phyloP scores from a whole-genome alignment of 768 basidiomycete species.

The Trametes cinnabarina region DNA sequence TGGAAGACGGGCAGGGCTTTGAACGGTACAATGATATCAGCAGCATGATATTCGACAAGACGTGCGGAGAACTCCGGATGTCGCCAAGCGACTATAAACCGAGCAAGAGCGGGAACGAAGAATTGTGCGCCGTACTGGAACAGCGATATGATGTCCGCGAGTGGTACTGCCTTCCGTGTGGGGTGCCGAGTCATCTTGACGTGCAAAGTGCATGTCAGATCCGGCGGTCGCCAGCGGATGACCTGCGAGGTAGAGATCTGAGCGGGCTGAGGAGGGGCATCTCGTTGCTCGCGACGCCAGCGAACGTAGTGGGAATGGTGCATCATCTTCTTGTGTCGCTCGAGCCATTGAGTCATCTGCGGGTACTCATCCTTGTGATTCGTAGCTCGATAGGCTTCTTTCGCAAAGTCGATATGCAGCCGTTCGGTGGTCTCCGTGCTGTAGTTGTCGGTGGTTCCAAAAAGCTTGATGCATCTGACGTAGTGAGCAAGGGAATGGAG shows the following conservation, averaged over 20 bases:
- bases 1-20: conserved; percentile 32
- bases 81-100: neutral
- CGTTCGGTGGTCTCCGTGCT: conserved; percentile 10
- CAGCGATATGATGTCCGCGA: neutral
- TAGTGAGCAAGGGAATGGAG: conserved; percentile 16
- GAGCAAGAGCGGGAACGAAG: conserved; percentile 5
- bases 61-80: neutral
- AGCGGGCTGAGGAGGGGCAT: neutral
- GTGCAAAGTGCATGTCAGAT: neutral
- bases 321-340: conserved; percentile 15
- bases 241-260: too few relatives aligned
- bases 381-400: too few relatives aligned
- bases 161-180: neutral
- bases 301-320: conserved; percentile 33
- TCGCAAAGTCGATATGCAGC: too few relatives aligned
- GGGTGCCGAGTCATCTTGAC: conserved; percentile 1
- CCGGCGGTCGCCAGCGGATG: too few relatives aligned
- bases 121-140: neutral
- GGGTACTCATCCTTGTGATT: conserved; percentile 15
- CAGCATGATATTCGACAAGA: neutral
- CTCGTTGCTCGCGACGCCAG: neutral
- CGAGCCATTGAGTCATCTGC: conserved; percentile 13
- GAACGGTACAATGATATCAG: conserved; percentile 19
- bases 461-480: neutral
- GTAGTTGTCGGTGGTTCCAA: conserved; percentile 5